Evolutionary conservation across 1,284 basidiomycete genomes (phyloP).

Genomic region (Phylloporus sp.): DNA sequence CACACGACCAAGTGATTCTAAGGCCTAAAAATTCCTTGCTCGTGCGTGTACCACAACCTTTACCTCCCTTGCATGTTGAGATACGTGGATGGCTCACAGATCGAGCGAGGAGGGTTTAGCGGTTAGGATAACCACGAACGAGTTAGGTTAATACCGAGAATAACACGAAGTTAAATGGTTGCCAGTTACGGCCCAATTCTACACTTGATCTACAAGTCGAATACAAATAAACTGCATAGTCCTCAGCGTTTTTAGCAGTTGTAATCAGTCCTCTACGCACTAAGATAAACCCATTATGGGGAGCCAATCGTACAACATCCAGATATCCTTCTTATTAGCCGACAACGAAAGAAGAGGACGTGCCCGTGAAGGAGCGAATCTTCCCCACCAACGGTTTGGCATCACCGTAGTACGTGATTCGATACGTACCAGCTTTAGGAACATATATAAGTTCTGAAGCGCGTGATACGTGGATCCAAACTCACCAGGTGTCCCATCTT

Average conservation of each 20-base stretch:
- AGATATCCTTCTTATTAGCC: constrained; percentile 15
- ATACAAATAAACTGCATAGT: not conserved
- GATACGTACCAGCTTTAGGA: constrained; percentile 68
- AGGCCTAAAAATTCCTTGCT: no score
- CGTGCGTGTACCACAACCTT: no score
- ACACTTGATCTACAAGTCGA: not conserved
- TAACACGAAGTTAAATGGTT: not conserved
- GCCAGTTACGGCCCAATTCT: not conserved
- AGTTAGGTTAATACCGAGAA: no score
- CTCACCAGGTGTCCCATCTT: constrained; percentile 56
- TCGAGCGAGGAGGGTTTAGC: no score
- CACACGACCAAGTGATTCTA: no score
- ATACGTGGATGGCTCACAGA: no score
- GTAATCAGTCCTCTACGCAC: not conserved
- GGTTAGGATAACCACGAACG: no score
- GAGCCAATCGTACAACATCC: not conserved
- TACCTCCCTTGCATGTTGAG: no score
- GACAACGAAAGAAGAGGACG: constrained; percentile 68
- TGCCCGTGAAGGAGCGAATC: constrained; percentile 68
- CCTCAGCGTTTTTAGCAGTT: not conserved
- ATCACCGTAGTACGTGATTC: constrained; percentile 78
- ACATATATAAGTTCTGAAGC: not conserved
- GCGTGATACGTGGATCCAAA: not conserved
- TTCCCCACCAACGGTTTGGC: constrained; percentile 70
- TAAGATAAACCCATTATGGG: not conserved